Evolutionary conservation across 2,329 filamentous ascomycete species (phyloP).

Genomic region (Neopestalotiopsis sp.): DNA sequence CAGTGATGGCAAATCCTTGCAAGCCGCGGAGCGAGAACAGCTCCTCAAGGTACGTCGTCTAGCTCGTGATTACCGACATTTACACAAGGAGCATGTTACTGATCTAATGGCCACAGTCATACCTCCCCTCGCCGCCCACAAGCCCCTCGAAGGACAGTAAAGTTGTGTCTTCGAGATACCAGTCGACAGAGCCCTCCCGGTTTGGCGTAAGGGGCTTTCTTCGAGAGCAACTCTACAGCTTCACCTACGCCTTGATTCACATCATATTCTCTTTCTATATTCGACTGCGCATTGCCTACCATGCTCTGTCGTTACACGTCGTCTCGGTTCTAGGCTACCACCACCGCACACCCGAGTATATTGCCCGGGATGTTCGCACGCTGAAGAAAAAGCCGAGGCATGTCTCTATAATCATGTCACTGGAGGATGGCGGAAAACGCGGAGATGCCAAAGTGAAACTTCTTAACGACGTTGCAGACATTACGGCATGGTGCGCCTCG

Average conservation of each 20-base stretch:
- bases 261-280: conserved; percentile 88
- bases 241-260: conserved; percentile 75
- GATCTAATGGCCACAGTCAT: conserved; percentile 34
- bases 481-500: conserved; percentile 91
- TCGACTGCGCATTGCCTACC: conserved; percentile 79
- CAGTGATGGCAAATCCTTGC: conserved; percentile 46
- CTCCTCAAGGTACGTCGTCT: conserved; percentile 37
- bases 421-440: conserved; percentile 72
- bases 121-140: conserved; percentile 39
- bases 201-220: conserved; percentile 68
- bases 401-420: conserved; percentile 82
- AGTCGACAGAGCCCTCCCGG: conserved; percentile 40
- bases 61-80: neutral
- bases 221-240: conserved; percentile 65
- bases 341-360: conserved; percentile 92
- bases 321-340: conserved; percentile 90
- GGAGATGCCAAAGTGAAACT: conserved; percentile 80
- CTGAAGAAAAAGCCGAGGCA: conserved; percentile 81
- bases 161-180: conserved; percentile 22
- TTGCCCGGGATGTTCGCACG: conserved; percentile 81
- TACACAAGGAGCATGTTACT: neutral
- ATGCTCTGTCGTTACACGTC: conserved; percentile 77
- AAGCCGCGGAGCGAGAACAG: conserved; percentile 49
- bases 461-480: conserved; percentile 88
- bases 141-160: conserved; percentile 28